Base-by-base conservation (phyloP, 179 eudicot genomes). In the Amaranthus tricolor region DNA sequence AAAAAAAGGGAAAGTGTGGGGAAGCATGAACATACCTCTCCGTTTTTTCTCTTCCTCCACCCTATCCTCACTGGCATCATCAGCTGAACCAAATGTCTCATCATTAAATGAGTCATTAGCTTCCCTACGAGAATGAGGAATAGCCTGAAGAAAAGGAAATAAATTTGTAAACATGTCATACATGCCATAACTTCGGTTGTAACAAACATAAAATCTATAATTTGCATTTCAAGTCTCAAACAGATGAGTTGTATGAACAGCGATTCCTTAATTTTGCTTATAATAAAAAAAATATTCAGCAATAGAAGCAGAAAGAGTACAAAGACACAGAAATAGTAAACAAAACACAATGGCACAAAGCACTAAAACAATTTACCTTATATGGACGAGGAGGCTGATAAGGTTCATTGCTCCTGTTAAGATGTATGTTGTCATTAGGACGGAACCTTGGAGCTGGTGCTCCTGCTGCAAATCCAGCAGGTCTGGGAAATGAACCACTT, bases 301-400 rank as follows among this genome's bases (percentile, higher is more conserved):
- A 20, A 67, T 43, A 50, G 31, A 77, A 53, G 55, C 49, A 45
- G 31, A 53, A 3, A 54, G 56, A 71, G 57, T 15, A 19, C 15
- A 63, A 71, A 54, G 52, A 51, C 20, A 19, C 9, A 16, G 1
- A 69, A 71, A 59, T 14, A 49, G 62, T 2, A 43, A 57, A 53
- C 24, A 56, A 49, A 24, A 55, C 13, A 72, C 20, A 49, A 60
- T 15, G 56, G 49, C 43, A 51, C n/a, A 53, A n/a, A 43, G 17
- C 70, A 70, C 63, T 66, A 69, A 54, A 43, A 71, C 80, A 8
- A 45, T 68, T 74, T 62, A 93, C 99, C 94, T 91, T 95, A 76
- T 87, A 93, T 72, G 97, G 97, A 15, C 98, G 97, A 78, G 99
- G 99, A 77, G 99, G 99, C 51, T 95, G 97, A 86, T 95, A 95